Conservation (phyloP, 176 grass and related monocot species). For the Puya raimondii region DNA sequence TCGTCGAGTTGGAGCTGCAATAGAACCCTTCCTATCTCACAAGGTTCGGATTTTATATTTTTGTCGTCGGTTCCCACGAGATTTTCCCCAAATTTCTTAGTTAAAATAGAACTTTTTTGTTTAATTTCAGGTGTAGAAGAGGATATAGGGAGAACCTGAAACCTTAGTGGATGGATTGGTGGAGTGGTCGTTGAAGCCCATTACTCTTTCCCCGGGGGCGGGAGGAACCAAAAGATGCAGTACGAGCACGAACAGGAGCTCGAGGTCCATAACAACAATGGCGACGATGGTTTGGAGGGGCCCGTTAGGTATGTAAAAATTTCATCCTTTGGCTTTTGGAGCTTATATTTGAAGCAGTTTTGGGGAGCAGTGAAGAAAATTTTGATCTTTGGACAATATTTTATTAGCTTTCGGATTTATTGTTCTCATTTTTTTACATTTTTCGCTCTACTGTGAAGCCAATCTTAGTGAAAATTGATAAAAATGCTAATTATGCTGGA, state of each 20-base stretch:
- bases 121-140: background rate
- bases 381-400: background rate
- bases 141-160: background rate
- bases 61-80: background rate
- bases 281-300: conserved; percentile 31
- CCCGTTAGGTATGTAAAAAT: conserved; percentile 38
- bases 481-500: background rate
- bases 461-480: background rate
- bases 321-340: background rate
- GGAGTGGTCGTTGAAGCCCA: background rate
- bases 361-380: background rate
- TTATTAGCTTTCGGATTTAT: background rate
- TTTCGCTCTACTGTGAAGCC: background rate
- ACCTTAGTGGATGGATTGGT: background rate
- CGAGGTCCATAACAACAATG: conserved; percentile 20
- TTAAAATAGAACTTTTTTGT: background rate
- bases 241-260: conserved; percentile 33
- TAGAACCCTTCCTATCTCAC: background rate
- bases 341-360: background rate
- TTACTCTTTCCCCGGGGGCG: background rate
- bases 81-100: background rate
- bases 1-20: background rate
- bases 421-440: background rate
- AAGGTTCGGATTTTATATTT: background rate
- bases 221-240: conserved; percentile 30